Percentiles rank a stretch among this genome's conserved stretches.
phyloP scores from a whole-genome alignment of 1,284 basidiomycete species.

The Ceratobasidium sp. region DNA sequence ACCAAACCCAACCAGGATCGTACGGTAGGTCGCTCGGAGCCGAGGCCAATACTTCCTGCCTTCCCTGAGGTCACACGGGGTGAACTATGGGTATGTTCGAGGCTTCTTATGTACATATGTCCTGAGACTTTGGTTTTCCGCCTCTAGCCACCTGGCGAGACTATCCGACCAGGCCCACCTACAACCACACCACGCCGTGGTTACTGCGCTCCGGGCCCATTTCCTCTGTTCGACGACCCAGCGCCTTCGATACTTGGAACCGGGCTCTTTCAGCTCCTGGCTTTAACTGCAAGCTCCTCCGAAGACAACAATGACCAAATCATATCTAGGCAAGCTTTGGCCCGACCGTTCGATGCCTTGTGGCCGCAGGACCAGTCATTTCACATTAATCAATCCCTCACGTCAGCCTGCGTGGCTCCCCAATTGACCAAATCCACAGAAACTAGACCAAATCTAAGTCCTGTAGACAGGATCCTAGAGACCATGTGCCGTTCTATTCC shows the following conservation, averaged over 20 bases:
- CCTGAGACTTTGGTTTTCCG: neutral
- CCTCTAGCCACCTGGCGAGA: neutral
- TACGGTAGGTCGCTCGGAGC: neutral
- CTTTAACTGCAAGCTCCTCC: neutral
- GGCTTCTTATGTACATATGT: neutral
- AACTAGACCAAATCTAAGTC: neutral
- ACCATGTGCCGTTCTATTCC: neutral
- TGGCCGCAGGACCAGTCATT: constrained; percentile 26
- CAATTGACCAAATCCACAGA: neutral
- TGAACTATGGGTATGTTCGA: too few species aligned
- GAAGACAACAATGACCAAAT: neutral
- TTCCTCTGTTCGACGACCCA: neutral
- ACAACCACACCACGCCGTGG: neutral
- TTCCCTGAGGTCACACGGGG: neutral
- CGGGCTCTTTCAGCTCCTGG: neutral
- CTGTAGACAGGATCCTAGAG: neutral
- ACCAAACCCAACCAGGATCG: neutral
- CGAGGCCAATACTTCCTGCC: neutral
- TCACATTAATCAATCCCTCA: neutral
- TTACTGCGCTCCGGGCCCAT: neutral
- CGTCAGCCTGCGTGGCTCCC: neutral
- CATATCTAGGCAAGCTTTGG: neutral
- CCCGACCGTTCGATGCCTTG: neutral
- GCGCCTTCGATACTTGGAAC: neutral
- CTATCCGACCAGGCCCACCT: neutral